Percentiles rank a stretch among this genome's conserved stretches.
Conservation (phyloP, 257 asterid species). For the Nicotiana attenuata region DNA sequence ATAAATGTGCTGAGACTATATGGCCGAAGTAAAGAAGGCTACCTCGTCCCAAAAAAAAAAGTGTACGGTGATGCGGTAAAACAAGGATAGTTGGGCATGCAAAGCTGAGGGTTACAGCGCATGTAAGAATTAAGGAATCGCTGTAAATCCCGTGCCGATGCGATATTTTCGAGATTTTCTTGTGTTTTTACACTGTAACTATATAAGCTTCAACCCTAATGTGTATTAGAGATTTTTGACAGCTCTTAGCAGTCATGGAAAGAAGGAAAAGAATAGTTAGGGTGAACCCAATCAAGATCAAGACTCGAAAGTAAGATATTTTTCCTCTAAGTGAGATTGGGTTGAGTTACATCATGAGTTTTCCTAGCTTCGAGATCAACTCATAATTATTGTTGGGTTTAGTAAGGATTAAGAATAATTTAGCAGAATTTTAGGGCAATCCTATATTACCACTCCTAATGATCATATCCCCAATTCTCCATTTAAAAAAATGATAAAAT, state of each 20-base stretch:
- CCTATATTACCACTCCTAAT: background rate
- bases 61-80: background rate
- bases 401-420: background rate
- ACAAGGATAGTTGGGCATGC: background rate
- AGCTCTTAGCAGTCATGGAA: background rate
- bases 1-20: background rate
- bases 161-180: background rate
- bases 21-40: background rate
- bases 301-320: background rate
- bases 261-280: background rate
- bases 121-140: background rate
- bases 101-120: background rate
- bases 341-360: constrained; percentile 2
- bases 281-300: background rate
- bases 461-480: background rate
- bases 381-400: background rate
- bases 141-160: background rate
- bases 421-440: background rate
- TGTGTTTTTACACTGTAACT: background rate
- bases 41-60: background rate
- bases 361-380: background rate
- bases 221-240: background rate
- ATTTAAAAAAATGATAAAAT: too few relatives aligned
- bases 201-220: background rate
- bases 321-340: background rate